Evolutionary conservation across 1,284 basidiomycete species (phyloP), one percentile per base, ranked within the genome.

Genomic region (Ganoderma sp.): DNA sequence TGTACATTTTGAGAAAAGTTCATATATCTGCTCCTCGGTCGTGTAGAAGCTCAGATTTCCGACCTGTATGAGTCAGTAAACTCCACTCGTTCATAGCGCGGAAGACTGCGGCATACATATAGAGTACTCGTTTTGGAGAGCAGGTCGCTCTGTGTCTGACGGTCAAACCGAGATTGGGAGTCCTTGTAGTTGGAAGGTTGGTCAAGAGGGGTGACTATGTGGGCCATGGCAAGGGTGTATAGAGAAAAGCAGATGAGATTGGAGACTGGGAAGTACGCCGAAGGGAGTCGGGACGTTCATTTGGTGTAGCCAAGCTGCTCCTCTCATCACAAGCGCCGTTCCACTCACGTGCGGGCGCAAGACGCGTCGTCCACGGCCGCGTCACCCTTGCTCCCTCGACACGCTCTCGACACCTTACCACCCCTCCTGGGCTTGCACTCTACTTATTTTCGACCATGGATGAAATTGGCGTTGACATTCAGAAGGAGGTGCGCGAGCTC

Each of bases 11-110:
- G 92, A 90, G 81, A 99, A 99, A 63, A 99, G 83, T 81, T 99
- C 97, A 83, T 99, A 99, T 81, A 99, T 99, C 82, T 99, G 98
- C 78, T 99, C 97, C 83, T 99, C 98, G 61, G 97, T 99, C 12
- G 97, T 99, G 83, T 94, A 98, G 82, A 97, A 98, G 82, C 95
- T 96, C 79, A 99, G 84, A 80, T 99, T 98, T 77, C 97, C 98
- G 76, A 99, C 91, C 89, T 98, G 74, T 76, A 75, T 75, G 15
- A 42, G 63, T 22, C 14, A 50, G 58, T 52, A 17, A 67, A 63
- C 43, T 14, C 22, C 14, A 58, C 34, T 52, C 45, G 22, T 52
- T 6, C 25, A 45, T 22, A n/a, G n/a, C 63, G 56, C 1, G 56
- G 37, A 66, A 41, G 57, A 83, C 54, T 67, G 62, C 61, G 39